Evolutionary conservation across 192 early-diverging fungal species (phyloP).

Genomic region (Entomortierella chlamydospora): DNA sequence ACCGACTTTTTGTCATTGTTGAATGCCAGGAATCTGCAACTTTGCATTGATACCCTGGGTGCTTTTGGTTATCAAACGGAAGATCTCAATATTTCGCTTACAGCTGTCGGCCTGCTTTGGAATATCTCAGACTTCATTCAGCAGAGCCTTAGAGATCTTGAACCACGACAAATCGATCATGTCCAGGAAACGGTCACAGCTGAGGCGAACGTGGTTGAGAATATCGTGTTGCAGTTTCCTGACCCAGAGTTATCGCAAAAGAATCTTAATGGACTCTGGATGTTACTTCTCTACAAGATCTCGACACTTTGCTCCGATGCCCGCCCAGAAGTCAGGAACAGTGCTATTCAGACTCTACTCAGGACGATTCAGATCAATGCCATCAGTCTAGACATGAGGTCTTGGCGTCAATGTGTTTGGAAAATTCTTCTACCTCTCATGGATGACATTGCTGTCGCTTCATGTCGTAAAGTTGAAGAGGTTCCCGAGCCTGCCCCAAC

Average conservation of each 20-base stretch:
- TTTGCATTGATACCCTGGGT: constrained; percentile 84
- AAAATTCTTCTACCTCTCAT: constrained; percentile 86
- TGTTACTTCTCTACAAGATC: constrained; percentile 87
- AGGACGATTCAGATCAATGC: constrained; percentile 94
- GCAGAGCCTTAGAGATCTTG: constrained; percentile 71
- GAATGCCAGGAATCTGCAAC: constrained; percentile 76
- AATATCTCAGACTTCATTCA: constrained; percentile 91
- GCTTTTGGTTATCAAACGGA: constrained; percentile 85
- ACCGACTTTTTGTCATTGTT: constrained; percentile 91
- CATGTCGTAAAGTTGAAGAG: constrained; percentile 59
- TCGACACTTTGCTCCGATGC: constrained; percentile 85
- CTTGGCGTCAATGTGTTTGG: constrained; percentile 91
- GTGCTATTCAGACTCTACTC: constrained; percentile 95
- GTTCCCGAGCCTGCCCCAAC: constrained; percentile 37
- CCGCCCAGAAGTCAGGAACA: constrained; percentile 92
- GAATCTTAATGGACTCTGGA: constrained; percentile 83
- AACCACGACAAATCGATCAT: constrained; percentile 25
- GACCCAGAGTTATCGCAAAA: constrained; percentile 45
- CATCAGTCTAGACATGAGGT: constrained; percentile 68
- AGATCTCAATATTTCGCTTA: constrained; percentile 95
- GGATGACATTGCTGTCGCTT: constrained; percentile 70
- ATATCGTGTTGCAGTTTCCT: constrained; percentile 54
- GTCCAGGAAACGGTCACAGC: neutral
- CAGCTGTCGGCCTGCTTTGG: constrained; percentile 93
- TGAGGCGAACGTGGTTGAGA: constrained; percentile 16